Evolutionary conservation across 495 filamentous ascomycete species (phyloP), one percentile per base, ranked within the genome.

Genomic region (Hyaloscypha hepaticicola): DNA sequence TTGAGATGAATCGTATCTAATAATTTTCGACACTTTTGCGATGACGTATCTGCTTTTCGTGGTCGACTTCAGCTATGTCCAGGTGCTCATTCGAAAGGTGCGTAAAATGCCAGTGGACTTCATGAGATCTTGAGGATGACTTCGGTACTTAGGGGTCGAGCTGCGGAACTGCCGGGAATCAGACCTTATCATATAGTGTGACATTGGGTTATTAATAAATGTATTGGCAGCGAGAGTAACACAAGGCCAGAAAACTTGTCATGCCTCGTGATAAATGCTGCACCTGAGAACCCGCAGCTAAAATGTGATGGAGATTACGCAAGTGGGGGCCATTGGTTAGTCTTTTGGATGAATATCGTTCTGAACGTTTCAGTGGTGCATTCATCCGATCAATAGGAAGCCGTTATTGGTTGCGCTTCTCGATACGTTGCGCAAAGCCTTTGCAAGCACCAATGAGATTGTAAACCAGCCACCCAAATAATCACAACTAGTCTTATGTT

Each of bases 331-430:
- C n/a, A 53, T 53, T 53, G 50, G 50, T 16, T 50, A 8, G 7
- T 50, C 48, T 53, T 53, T 26, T 53, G 50, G 50, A 28, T 53
- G 22, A 8, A 3, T 53, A n/a, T n/a, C n/a, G n/a, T 53, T 19
- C 22, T 53, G 50, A 26, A 53, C 9, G n/a, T 53, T 53, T 53
- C 50, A 53, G 1, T 26, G 1, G 50, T 53, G 50, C 11, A 27
- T 4, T 26, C 50, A 53, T 53, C 21, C 50, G 50, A 21, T n/a
- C n/a, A 6, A 51, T 7, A 5, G 48, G 16, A 24, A 51, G 50
- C n/a, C n/a, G 50, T 53, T 24, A 53, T 53, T 53, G 50, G 50
- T 53, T 53, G 19, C 50, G 50, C 50, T 53, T 53, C 21, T 53
- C 11, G 50, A 53, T 9, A 25, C 21, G 7, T 25, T 7, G 50